Evolutionary conservation across 2,329 filamentous ascomycete genomes (phyloP).

Genomic region (Trichoderma sp.): DNA sequence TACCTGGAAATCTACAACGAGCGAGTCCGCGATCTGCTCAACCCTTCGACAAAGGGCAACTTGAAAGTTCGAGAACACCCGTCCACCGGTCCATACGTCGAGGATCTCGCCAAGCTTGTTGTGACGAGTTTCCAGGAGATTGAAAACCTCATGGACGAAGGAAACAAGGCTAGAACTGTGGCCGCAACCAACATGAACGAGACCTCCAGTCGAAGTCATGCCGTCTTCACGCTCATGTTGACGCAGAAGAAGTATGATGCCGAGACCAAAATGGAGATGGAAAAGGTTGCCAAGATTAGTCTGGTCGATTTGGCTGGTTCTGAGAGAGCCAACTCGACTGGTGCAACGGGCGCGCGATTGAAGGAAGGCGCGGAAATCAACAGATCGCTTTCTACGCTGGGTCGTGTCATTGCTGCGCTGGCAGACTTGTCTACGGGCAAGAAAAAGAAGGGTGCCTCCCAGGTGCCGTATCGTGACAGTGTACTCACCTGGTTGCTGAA

Average conservation of each 20-base stretch:
- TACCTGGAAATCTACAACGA: slow-evolving; percentile 99
- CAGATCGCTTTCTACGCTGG: slow-evolving; percentile 89
- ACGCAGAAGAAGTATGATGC: slow-evolving; percentile 89
- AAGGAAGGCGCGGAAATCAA: slow-evolving; percentile 99
- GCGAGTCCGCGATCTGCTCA: slow-evolving; percentile 89
- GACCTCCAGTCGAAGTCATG: slow-evolving; percentile 95
- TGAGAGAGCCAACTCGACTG: slow-evolving; percentile 93
- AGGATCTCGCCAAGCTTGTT: slow-evolving; percentile 92
- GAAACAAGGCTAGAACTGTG: slow-evolving; percentile 96
- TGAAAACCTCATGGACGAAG: slow-evolving; percentile 97
- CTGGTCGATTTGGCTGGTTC: slow-evolving; percentile 97
- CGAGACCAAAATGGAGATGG: slow-evolving; percentile 94
- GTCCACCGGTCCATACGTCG: slow-evolving; percentile 94
- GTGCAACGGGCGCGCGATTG: slow-evolving; percentile 87
- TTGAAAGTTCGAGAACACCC: slow-evolving; percentile 97
- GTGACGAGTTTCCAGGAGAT: slow-evolving; percentile 94
- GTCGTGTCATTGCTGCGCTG: slow-evolving; percentile 93
- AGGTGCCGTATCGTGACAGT: slow-evolving; percentile 96
- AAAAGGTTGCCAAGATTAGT: slow-evolving; percentile 97
- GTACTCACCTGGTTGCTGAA: slow-evolving; percentile 95
- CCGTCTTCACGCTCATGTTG: slow-evolving; percentile 93
- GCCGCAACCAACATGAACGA: slow-evolving; percentile 99
- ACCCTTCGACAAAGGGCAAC: slow-evolving; percentile 92
- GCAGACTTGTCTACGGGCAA: slow-evolving; percentile 86
- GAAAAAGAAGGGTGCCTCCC: slow-evolving; percentile 68